phyloP scores from a whole-genome alignment of 2,329 filamentous ascomycete species.

The Pseudocercospora crystallina region DNA sequence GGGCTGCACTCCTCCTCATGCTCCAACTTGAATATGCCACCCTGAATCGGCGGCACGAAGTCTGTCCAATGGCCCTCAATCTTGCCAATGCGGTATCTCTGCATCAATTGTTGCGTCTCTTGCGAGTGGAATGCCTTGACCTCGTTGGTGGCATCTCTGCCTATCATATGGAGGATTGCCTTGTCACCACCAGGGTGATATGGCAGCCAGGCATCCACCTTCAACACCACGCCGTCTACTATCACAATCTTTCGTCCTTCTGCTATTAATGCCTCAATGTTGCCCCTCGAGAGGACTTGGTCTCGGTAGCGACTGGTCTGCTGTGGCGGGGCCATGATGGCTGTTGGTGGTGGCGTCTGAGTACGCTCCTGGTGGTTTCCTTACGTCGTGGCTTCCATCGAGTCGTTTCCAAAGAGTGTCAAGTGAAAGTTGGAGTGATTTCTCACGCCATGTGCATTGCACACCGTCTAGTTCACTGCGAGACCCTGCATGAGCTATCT shows the following conservation, averaged over 20 bases:
- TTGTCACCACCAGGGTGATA: slow-evolving; percentile 93
- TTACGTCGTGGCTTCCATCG: too few relatives aligned
- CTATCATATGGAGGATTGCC: slow-evolving; percentile 86
- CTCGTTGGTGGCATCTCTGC: slow-evolving; percentile 74
- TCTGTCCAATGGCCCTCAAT: slow-evolving; percentile 82
- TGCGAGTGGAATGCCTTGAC: slow-evolving; percentile 89
- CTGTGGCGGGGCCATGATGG: slow-evolving; percentile 20
- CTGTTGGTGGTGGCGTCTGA: neutral
- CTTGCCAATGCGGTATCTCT: slow-evolving; percentile 77
- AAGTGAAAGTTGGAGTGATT: neutral
- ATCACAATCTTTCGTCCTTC: slow-evolving; percentile 79
- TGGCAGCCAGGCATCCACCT: slow-evolving; percentile 81
- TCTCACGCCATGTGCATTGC: neutral
- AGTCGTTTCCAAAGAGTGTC: too few relatives aligned
- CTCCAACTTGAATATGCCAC: slow-evolving; percentile 69
- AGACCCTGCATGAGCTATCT: slow-evolving; percentile 2
- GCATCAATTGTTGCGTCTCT: slow-evolving; percentile 74
- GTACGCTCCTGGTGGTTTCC: too few relatives aligned
- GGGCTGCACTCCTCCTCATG: slow-evolving; percentile 34
- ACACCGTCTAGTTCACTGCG: too few relatives aligned
- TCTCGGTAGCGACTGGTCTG: slow-evolving; percentile 25
- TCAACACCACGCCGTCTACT: slow-evolving; percentile 76
- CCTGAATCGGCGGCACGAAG: slow-evolving; percentile 88
- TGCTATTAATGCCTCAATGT: slow-evolving; percentile 78
- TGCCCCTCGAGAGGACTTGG: slow-evolving; percentile 27